Base-by-base conservation (phyloP, 768 basidiomycete species). In the Mycena belliarum region DNA sequence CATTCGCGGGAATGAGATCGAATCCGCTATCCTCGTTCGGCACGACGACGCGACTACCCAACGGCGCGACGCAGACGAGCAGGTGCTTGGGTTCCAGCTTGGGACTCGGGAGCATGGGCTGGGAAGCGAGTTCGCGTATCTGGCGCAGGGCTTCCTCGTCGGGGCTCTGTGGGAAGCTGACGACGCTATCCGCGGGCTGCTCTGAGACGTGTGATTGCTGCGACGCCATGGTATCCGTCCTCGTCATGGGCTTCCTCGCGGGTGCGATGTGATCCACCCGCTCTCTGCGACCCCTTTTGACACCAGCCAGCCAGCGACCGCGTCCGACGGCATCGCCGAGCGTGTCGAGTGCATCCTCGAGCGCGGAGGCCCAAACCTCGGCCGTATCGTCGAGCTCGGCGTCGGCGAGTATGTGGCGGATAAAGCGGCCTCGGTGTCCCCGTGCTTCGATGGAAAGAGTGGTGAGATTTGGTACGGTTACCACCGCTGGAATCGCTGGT, bases 311-410 rank as follows among this genome's bases (percentile, higher is more conserved):
- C 83, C 84, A 86, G 11, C 75, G 74, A 2, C 76, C 79, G 1
- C 71, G 59, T 24, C 53, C 63, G 9, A 85, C 63, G 57, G 71
- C 70, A 11, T 65, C 66, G 1, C 80, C 75, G 0, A 88, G 66
- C 40, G 76, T 77, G 57, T 80, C 79, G 33, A 86, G 65, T 2
- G 72, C 81, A 23, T 73, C 73, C 65, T 84, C 80, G 11, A 87
- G 62, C 5, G 70, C 74, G 40, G 61, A 64, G 1, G 72, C 72
- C 83, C 84, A 86, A 2, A 65, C 68, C 20, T 80, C 78, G 18
- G 73, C 69, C 44, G 73, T 62, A n/a, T 64, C 67, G 9, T 68
- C 60, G 33, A 72, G 69, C 15, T 69, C 65, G 8, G 73, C 61
- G 53, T 81, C 79, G 6, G 69, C 63, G 25, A 82, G 69, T 45